A percentile compares a stretch with the other conserved stretches of the same genome.
These are phyloP conservation scores for Boletus sp. DNA, from an alignment of 768 basidiomycete species.

Conservation along the genomic window DNA sequence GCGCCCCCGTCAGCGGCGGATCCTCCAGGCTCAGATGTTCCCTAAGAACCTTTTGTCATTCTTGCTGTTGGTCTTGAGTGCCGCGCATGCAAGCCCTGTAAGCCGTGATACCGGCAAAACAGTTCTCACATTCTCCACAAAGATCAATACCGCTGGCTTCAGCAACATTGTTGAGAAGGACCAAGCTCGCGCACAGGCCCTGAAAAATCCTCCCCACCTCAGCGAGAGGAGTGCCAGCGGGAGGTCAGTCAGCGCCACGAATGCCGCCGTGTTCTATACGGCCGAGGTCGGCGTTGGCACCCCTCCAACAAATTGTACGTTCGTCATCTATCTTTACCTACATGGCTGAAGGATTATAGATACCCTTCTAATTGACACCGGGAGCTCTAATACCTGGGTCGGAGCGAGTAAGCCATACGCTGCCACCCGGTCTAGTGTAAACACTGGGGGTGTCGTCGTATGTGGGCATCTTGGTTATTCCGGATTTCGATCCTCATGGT, in stretches of 20 bases:
- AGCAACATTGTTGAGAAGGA: slow-evolving; percentile 19
- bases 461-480: neutral
- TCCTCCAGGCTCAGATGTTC: neutral
- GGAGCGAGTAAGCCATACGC: slow-evolving; percentile 23
- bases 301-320: slow-evolving; percentile 28
- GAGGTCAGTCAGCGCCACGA: slow-evolving; percentile 12
- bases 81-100: slow-evolving; percentile 6
- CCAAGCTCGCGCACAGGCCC: slow-evolving; percentile 16
- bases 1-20: neutral
- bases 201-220: neutral
- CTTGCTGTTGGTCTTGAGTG: slow-evolving; percentile 8
- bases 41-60: slow-evolving; percentile 2
- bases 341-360: slow-evolving; percentile 11
- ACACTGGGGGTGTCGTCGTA: slow-evolving; percentile 24
- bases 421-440: slow-evolving; percentile 13
- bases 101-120: slow-evolving; percentile 6
- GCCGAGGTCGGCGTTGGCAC: slow-evolving; percentile 28
- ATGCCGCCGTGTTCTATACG: slow-evolving; percentile 27
- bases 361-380: slow-evolving; percentile 31
- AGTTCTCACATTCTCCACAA: slow-evolving; percentile 13
- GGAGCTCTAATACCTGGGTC: slow-evolving; percentile 33
- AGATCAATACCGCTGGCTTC: slow-evolving; percentile 6
- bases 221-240: neutral
- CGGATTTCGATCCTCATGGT: neutral
- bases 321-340: neutral